Evolutionary conservation across 495 filamentous ascomycete species (phyloP).

Genomic region (Letharia columbiana): DNA sequence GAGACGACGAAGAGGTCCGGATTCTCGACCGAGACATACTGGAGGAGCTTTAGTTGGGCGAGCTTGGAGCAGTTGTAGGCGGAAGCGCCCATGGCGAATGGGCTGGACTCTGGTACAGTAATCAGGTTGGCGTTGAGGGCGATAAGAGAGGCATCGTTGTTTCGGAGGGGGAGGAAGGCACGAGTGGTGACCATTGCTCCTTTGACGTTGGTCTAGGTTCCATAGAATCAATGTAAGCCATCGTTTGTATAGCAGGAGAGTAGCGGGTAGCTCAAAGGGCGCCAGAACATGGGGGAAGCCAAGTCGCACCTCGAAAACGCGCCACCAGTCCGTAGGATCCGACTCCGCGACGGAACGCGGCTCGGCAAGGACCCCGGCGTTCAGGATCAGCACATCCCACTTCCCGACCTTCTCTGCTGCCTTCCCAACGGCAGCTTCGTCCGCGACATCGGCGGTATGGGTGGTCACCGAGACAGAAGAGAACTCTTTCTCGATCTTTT

Average conservation of each 20-base stretch:
- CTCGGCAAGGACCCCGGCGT: constrained; percentile 28
- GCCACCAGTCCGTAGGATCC: constrained; percentile 26
- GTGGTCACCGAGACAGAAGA: constrained; percentile 20
- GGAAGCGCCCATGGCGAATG: constrained; percentile 27
- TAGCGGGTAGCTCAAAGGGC: background rate
- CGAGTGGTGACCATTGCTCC: constrained; percentile 28
- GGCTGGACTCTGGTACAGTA: constrained; percentile 28
- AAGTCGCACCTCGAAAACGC: constrained; percentile 25
- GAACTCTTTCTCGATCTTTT: constrained; percentile 16
- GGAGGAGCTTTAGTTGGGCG: constrained; percentile 33
- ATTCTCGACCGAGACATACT: constrained; percentile 37
- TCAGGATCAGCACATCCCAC: constrained; percentile 34
- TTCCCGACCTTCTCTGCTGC: constrained; percentile 20
- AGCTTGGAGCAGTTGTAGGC: constrained; percentile 36
- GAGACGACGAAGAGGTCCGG: constrained; percentile 33
- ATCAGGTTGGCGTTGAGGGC: constrained; percentile 22
- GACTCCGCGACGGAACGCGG: constrained; percentile 24
- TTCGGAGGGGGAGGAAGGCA: constrained; percentile 28
- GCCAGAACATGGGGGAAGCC: background rate
- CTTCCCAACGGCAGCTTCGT: constrained; percentile 13
- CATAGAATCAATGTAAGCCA: background rate
- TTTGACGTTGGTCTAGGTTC: constrained; percentile 28
- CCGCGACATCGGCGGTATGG: constrained; percentile 22
- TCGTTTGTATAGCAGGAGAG: background rate
- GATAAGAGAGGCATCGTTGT: constrained; percentile 26